Evolutionary conservation across 208 protist species (phyloP), one percentile per base, ranked within the genome.

Genomic region (Leishmania arabica): DNA sequence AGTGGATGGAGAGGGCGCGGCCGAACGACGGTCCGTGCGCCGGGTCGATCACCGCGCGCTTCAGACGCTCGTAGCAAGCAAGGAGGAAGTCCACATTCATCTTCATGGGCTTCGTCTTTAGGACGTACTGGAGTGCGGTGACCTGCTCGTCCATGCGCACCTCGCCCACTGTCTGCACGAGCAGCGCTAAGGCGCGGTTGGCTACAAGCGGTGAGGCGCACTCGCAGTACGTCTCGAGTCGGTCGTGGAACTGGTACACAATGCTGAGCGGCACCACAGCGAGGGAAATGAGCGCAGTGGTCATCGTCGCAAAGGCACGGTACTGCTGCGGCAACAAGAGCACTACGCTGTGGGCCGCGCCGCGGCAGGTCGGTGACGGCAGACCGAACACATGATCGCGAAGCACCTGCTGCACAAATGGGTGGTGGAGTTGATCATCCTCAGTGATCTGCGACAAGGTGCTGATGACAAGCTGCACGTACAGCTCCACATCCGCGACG

Each of bases 71-170:
- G 85, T 97, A 98, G 84, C 93, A 98, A 24, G 95, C 91, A 31
- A 98, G 85, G 60, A 98, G 66, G 69, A 97, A 97, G 85, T 98
- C 95, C 13, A 98, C 86, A 81, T 97, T 96, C 86, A 97, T 92
- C 78, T 89, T 93, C 24, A 75, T 77, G 34, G 93, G 91, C 80
- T 93, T 94, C 47, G 89, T 92, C 72, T 89, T 87, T 8, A 98
- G 82, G 62, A 98, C 92, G 80, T 91, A 92, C 86, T 95, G 91
- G 69, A 98, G 87, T 31, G 91, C 91, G 0, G 83, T 91, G 42
- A 96, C 83, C 84, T 97, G 92, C 86, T 97, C 95, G 58, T 94
- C 89, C 72, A 96, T 86, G 60, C 87, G 87, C 54, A 97, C 89
- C 66, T 90, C 80, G 24, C 81, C 75, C 19, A 93, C 89, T 27